phyloP scores from a whole-genome alignment of 306 rosid genomes.

The Vachellia pachyceras region DNA sequence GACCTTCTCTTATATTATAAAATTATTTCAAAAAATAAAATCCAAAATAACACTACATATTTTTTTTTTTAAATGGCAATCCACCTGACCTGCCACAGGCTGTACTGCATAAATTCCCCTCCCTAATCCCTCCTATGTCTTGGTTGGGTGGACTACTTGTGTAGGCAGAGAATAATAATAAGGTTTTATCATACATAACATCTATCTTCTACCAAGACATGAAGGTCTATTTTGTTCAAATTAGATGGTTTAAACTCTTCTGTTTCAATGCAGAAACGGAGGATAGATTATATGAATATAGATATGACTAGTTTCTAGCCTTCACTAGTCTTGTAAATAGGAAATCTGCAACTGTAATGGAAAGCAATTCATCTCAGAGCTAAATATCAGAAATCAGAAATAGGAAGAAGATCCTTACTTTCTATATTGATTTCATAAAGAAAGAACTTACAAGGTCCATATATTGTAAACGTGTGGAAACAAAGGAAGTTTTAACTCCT shows the following conservation, averaged over 20 bases:
- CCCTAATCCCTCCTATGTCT: neutral
- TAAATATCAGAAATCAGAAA: conserved; percentile 26
- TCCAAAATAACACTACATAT: no score
- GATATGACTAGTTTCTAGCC: neutral
- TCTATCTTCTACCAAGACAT: neutral
- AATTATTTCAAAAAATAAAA: no score
- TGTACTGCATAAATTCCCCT: neutral
- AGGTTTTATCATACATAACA: neutral
- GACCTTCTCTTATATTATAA: no score
- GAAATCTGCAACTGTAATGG: neutral
- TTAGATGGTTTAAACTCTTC: neutral
- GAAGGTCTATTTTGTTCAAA: neutral
- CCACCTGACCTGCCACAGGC: neutral
- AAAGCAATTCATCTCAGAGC: conserved; percentile 10
- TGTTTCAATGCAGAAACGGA: neutral
- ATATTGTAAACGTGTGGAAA: conserved; percentile 42
- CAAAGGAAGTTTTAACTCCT: conserved; percentile 41
- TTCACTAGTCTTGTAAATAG: neutral
- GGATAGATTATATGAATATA: neutral
- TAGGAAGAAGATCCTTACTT: conserved; percentile 29
- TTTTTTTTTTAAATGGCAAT: no score
- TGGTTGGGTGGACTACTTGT: neutral
- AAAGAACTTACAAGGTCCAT: conserved; percentile 37
- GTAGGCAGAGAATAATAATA: neutral
- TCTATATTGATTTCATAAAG: conserved; percentile 37